A percentile compares a stretch with the other conserved stretches of the same genome.
Evolutionary conservation across 164 flowering plant genomes (phyloP).

Genomic region (Houttuynia cordata): DNA sequence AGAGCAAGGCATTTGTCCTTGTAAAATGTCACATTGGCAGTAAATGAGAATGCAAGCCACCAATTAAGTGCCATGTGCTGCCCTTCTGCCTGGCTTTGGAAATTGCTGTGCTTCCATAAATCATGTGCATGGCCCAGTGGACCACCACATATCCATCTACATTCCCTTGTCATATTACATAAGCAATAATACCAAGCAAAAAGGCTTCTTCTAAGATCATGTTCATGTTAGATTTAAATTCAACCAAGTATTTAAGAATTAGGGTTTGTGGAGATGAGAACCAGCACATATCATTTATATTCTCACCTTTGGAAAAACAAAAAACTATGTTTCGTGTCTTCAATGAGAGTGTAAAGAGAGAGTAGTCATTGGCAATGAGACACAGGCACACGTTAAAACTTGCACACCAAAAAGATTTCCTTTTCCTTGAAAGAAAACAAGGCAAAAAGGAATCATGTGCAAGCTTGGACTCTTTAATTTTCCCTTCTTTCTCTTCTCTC

Average conservation of each 20-base stretch:
- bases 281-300: background rate
- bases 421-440: background rate
- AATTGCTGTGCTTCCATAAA: too few relatives aligned
- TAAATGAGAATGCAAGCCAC: too few relatives aligned
- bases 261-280: background rate
- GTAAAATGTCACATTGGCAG: background rate
- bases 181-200: background rate
- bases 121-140: too few relatives aligned
- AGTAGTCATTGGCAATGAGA: background rate
- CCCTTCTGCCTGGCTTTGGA: too few relatives aligned
- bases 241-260: background rate
- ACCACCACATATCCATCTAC: background rate
- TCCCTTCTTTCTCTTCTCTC: too few relatives aligned
- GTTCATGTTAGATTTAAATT: too few relatives aligned
- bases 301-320: background rate
- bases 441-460: background rate
- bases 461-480: too few relatives aligned
- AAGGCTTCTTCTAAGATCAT: background rate
- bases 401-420: background rate
- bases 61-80: too few relatives aligned
- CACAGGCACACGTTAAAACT: background rate
- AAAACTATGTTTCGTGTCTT: background rate
- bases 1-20: background rate
- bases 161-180: background rate
- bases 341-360: background rate